phyloP scores from a whole-genome alignment of 306 rosid species.

The Dryas octopetala region DNA sequence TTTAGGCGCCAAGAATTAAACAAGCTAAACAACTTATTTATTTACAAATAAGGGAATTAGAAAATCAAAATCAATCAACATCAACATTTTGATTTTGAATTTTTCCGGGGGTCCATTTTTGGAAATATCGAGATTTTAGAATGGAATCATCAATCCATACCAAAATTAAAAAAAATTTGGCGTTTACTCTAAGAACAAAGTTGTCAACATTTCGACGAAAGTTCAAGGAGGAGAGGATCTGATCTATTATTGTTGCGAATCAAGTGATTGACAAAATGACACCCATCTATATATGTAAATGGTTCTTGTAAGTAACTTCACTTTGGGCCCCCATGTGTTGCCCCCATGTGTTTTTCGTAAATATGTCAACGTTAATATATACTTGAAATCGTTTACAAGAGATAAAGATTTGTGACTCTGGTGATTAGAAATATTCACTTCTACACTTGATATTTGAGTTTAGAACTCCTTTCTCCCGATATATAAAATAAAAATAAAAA shows the following conservation, averaged over 20 bases:
- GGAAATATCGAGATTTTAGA: constrained; percentile 2
- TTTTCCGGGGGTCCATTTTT: neutral
- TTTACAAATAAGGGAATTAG: neutral
- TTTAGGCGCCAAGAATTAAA: constrained; percentile 1
- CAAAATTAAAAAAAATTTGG: constrained; percentile 7
- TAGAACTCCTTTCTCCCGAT: too few species aligned
- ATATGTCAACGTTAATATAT: neutral
- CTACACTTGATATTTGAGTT: too few species aligned
- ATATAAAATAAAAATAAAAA: too few species aligned
- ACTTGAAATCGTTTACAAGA: neutral
- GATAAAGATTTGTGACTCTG: too few species aligned
- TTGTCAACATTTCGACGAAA: constrained; percentile 26
- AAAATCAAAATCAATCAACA: neutral
- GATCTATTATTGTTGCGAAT: constrained; percentile 8
- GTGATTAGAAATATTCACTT: too few species aligned
- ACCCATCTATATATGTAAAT: neutral
- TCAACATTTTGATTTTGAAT: neutral
- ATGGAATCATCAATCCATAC: neutral
- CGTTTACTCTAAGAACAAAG: constrained; percentile 4
- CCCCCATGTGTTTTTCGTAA: neutral
- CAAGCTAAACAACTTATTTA: neutral
- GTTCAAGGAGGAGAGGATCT: constrained; percentile 24
- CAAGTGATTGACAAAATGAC: constrained; percentile 27
- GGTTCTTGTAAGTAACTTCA: constrained; percentile 30
- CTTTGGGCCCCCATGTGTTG: constrained; percentile 33